Conservation (phyloP, 2,329 filamentous ascomycete genomes). For the Aspergillus alliaceus region DNA sequence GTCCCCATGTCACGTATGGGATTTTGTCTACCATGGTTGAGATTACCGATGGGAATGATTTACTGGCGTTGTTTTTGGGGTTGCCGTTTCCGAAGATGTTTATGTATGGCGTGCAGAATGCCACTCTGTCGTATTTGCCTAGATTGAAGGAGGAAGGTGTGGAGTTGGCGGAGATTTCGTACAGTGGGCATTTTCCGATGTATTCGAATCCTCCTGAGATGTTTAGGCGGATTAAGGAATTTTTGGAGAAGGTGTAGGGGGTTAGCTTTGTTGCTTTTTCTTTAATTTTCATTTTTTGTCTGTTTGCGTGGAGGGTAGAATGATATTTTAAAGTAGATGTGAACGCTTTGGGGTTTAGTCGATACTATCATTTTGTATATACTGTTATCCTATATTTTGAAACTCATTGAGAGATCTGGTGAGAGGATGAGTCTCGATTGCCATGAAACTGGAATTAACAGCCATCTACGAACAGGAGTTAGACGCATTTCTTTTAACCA, state of each 20-base stretch:
- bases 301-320: no score
- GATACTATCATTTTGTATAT: no score
- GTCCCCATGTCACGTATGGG: conserved; percentile 15
- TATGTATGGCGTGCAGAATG: conserved; percentile 24
- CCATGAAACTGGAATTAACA: no score
- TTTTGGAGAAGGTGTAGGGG: conserved; percentile 8
- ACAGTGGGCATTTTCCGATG: conserved; percentile 27
- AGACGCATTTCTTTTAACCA: no score
- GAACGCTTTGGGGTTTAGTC: no score
- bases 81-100: conserved; percentile 21
- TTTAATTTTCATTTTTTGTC: not conserved
- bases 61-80: conserved; percentile 18
- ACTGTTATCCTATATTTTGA: no score
- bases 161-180: conserved; percentile 22
- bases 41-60: conserved; percentile 20
- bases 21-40: conserved; percentile 27
- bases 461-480: no score
- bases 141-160: conserved; percentile 15
- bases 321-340: no score
- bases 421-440: no score
- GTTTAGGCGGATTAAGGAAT: conserved; percentile 19
- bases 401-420: no score
- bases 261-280: not conserved
- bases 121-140: conserved; percentile 20
- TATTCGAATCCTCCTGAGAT: conserved; percentile 30